Evolutionary conservation across 352 stramenopile species (phyloP).

Genomic region (Thalassiosira hispida): DNA sequence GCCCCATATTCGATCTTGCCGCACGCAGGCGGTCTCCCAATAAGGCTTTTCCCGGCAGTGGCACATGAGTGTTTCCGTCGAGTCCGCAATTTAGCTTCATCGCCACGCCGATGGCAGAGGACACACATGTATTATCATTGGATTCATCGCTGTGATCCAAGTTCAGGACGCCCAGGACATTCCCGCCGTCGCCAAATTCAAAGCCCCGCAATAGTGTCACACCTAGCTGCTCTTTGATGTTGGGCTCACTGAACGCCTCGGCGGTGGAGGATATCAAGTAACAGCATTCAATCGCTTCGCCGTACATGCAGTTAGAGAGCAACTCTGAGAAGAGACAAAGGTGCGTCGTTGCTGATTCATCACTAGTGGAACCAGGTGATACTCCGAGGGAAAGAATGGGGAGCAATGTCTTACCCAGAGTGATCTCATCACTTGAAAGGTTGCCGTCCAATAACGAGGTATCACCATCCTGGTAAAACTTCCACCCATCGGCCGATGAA

Average conservation of each 20-base stretch:
- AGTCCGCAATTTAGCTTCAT: constrained; percentile 44
- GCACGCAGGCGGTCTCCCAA: neutral
- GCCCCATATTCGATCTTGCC: constrained; percentile 36
- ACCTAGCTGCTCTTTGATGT: constrained; percentile 37
- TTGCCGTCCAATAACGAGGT: too few relatives aligned
- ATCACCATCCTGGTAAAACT: constrained; percentile 14
- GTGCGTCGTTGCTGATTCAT: constrained; percentile 3
- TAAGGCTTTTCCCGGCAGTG: constrained; percentile 15
- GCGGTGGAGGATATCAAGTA: constrained; percentile 43
- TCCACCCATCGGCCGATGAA: constrained; percentile 51
- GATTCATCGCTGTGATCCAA: constrained; percentile 27
- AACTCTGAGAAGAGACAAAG: constrained; percentile 53
- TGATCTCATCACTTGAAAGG: constrained; percentile 16
- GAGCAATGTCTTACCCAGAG: constrained; percentile 26
- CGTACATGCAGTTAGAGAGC: constrained; percentile 40
- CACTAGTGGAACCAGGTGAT: neutral
- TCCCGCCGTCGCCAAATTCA: neutral
- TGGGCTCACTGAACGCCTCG: constrained; percentile 39
- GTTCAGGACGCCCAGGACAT: constrained; percentile 15
- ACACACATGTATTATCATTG: constrained; percentile 6
- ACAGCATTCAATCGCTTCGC: constrained; percentile 39
- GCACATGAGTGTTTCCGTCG: constrained; percentile 46
- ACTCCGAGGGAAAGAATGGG: constrained; percentile 28
- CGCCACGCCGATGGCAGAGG: constrained; percentile 24
- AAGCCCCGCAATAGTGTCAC: constrained; percentile 29